These are phyloP conservation scores for Limnanthes douglasii DNA, from an alignment of 345 rosid genomes.

Conservation along the genomic window DNA sequence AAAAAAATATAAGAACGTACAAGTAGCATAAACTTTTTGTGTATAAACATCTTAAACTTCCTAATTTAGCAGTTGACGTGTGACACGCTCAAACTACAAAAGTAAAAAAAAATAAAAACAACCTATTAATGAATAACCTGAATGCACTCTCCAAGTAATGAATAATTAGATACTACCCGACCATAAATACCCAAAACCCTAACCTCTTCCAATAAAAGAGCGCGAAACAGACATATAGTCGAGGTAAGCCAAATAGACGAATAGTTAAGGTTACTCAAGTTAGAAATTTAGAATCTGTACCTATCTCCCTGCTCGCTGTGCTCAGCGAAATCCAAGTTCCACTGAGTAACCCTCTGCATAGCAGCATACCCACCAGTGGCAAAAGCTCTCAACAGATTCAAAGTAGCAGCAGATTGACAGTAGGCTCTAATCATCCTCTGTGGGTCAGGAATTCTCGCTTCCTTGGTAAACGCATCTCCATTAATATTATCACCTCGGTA, in stretches of 20 bases:
- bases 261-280: neutral
- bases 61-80: too few relatives aligned
- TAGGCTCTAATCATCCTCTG: slow-evolving; percentile 65
- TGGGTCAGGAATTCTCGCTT: slow-evolving; percentile 53
- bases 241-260: neutral
- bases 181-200: neutral
- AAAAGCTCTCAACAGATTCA: slow-evolving; percentile 64
- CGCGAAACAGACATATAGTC: neutral
- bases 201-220: neutral
- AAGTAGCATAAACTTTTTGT: too few relatives aligned
- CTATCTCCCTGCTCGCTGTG: slow-evolving; percentile 65
- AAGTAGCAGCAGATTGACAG: slow-evolving; percentile 62
- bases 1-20: too few relatives aligned
- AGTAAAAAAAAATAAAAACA: neutral
- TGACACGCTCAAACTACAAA: too few relatives aligned
- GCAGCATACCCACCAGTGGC: slow-evolving; percentile 82
- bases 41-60: too few relatives aligned
- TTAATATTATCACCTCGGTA: slow-evolving; percentile 65
- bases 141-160: neutral
- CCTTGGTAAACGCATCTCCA: slow-evolving; percentile 46
- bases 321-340: slow-evolving; percentile 67
- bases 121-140: neutral
- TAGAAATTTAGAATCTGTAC: too few relatives aligned
- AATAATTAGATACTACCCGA: neutral
- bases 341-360: slow-evolving; percentile 73